A percentile compares a stretch with the other conserved stretches of the same genome.
These are phyloP conservation scores for Globisporangium megalacanthum DNA, from an alignment of 352 stramenopile genomes.

Conservation along the genomic window DNA sequence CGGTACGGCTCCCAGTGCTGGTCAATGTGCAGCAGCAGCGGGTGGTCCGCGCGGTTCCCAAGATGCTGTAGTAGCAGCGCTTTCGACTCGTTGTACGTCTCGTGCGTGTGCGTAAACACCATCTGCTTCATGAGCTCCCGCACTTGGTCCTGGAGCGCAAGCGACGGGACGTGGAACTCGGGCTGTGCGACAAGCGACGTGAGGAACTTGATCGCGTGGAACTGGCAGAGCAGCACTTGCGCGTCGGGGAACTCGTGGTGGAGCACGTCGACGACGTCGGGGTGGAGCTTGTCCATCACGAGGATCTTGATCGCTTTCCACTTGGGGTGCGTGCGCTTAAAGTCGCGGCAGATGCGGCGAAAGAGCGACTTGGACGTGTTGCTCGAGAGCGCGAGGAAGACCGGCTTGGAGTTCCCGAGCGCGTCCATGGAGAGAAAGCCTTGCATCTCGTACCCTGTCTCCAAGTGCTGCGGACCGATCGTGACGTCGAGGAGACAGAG, in stretches of 20 bases:
- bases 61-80: constrained; percentile 32
- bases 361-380: constrained; percentile 43
- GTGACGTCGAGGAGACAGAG: constrained; percentile 52
- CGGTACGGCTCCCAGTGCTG: constrained; percentile 57
- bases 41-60: constrained; percentile 26
- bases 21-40: constrained; percentile 42
- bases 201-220: constrained; percentile 68
- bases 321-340: constrained; percentile 64
- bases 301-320: constrained; percentile 61
- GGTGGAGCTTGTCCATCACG: constrained; percentile 55
- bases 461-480: constrained; percentile 25
- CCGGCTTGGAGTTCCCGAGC: constrained; percentile 55
- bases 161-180: constrained; percentile 31
- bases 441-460: constrained; percentile 41
- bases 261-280: constrained; percentile 48
- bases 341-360: constrained; percentile 60
- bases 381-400: constrained; percentile 51
- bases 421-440: constrained; percentile 69
- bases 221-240: constrained; percentile 56
- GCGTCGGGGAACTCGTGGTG: constrained; percentile 51
- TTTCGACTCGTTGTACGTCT: constrained; percentile 49
- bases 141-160: constrained; percentile 38
- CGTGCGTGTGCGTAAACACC: constrained; percentile 50
- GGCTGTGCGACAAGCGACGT: constrained; percentile 35
- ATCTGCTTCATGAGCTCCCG: constrained; percentile 50